These are phyloP conservation scores for Thymus mandschuricus DNA, from an alignment of 257 asterid species.

Conservation along the genomic window DNA sequence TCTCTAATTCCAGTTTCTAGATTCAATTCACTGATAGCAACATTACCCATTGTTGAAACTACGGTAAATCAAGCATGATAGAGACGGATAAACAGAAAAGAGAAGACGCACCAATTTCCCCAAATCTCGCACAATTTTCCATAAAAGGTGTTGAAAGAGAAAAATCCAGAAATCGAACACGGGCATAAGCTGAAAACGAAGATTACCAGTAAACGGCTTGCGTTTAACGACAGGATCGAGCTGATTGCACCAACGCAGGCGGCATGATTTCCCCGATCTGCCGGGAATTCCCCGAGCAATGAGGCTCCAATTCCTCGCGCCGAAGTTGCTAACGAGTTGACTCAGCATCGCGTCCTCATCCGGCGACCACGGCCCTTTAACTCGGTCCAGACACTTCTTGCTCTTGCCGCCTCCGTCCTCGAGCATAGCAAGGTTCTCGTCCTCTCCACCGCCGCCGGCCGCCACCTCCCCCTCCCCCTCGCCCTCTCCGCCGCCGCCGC, in stretches of 20 bases:
- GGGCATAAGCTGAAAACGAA: neutral
- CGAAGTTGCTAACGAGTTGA: constrained; percentile 64
- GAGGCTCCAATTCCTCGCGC: constrained; percentile 89
- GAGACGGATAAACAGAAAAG: neutral
- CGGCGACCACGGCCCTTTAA: constrained; percentile 94
- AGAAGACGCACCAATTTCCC: neutral
- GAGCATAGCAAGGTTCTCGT: constrained; percentile 24
- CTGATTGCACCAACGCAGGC: constrained; percentile 96
- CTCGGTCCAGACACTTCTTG: constrained; percentile 56
- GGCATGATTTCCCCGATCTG: constrained; percentile 90
- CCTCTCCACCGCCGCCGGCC: constrained; percentile 34
- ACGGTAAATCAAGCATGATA: constrained; percentile 5
- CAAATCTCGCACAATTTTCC: neutral
- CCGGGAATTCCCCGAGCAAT: constrained; percentile 91
- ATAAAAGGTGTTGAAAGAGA: neutral
- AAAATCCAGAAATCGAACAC: neutral
- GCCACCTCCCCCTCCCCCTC: constrained; percentile 33
- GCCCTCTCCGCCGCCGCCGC: constrained; percentile 26
- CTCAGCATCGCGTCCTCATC: constrained; percentile 79
- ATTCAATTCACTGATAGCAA: constrained; percentile 6
- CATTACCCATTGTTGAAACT: constrained; percentile 15
- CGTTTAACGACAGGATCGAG: constrained; percentile 84
- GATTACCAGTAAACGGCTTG: constrained; percentile 81
- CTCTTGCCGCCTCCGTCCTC: constrained; percentile 38
- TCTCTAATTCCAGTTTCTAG: constrained; percentile 11